Percentiles rank a stretch among this genome's conserved stretches.
Evolutionary conservation across 768 basidiomycete genomes (phyloP).

Genomic region (Amanita polypyramis): DNA sequence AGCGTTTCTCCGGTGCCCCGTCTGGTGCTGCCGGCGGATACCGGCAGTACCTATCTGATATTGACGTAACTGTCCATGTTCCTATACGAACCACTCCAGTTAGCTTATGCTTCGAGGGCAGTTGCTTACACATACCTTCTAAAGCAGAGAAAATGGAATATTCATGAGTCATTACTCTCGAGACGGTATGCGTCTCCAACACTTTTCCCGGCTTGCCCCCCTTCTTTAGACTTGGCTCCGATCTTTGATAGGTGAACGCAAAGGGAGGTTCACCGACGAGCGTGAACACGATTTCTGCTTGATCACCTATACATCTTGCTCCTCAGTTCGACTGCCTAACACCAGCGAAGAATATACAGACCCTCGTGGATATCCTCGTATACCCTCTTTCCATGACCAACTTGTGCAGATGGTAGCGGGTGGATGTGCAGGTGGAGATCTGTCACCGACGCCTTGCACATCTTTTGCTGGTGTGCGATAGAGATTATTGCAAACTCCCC

Average conservation of each 20-base stretch:
- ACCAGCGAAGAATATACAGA: conserved; percentile 16
- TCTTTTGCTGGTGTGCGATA: conserved; percentile 87
- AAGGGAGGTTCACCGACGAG: conserved; percentile 91
- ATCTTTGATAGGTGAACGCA: conserved; percentile 88
- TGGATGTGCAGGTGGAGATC: conserved; percentile 71
- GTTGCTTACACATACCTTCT: conserved; percentile 49
- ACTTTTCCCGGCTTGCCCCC: conserved; percentile 65
- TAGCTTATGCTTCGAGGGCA: not conserved
- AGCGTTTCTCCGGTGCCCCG: conserved; percentile 23
- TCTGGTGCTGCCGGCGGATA: conserved; percentile 71
- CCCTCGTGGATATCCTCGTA: conserved; percentile 90
- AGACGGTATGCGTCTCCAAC: conserved; percentile 88
- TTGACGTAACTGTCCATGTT: conserved; percentile 88
- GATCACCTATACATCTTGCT: conserved; percentile 46
- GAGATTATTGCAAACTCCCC: conserved; percentile 83
- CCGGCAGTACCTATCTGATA: conserved; percentile 82
- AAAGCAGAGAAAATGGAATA: conserved; percentile 90
- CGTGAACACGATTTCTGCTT: conserved; percentile 89
- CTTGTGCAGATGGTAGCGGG: conserved; percentile 78
- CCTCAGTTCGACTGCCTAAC: not conserved
- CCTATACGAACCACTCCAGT: conserved; percentile 30
- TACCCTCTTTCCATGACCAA: conserved; percentile 74
- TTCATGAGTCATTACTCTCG: conserved; percentile 58
- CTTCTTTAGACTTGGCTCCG: conserved; percentile 60
- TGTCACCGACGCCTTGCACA: conserved; percentile 75